phyloP scores from a whole-genome alignment of 2,329 filamentous ascomycete species.

The Penicillium digitatum region DNA sequence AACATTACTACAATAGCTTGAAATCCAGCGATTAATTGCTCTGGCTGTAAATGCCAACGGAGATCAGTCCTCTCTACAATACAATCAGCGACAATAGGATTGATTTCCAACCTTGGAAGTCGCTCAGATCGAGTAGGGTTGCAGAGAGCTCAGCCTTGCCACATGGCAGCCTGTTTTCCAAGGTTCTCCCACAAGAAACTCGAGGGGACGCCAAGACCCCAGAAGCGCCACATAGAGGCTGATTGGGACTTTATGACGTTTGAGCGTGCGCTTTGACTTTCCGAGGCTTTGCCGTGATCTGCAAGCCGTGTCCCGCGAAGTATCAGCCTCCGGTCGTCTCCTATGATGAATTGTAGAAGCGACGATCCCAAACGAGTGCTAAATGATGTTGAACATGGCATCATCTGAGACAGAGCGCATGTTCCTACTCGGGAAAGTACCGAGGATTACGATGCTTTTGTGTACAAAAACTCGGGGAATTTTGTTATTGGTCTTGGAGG shows the following conservation, averaged over 20 bases:
- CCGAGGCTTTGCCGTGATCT: background rate
- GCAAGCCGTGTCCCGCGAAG: background rate
- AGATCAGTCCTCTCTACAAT: background rate
- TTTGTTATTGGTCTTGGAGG: background rate
- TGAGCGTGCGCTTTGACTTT: background rate
- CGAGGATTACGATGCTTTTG: too few species aligned
- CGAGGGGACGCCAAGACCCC: slow-evolving; percentile 2
- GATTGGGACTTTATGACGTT: background rate
- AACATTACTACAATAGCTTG: background rate
- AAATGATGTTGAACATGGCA: background rate
- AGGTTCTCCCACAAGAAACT: background rate
- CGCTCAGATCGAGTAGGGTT: background rate
- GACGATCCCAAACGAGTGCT: too few species aligned
- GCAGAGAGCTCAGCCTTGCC: background rate
- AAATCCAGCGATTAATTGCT: background rate
- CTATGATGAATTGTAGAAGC: background rate
- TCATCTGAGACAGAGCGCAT: background rate
- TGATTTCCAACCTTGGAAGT: background rate
- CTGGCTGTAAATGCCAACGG: background rate
- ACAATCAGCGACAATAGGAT: background rate
- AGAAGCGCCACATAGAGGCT: background rate
- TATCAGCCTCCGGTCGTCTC: background rate
- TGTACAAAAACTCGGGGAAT: background rate
- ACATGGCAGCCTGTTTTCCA: background rate
- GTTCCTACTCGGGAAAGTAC: background rate